phyloP scores from a whole-genome alignment of 495 filamentous ascomycete species.

The Aspergillus haitiensis region DNA sequence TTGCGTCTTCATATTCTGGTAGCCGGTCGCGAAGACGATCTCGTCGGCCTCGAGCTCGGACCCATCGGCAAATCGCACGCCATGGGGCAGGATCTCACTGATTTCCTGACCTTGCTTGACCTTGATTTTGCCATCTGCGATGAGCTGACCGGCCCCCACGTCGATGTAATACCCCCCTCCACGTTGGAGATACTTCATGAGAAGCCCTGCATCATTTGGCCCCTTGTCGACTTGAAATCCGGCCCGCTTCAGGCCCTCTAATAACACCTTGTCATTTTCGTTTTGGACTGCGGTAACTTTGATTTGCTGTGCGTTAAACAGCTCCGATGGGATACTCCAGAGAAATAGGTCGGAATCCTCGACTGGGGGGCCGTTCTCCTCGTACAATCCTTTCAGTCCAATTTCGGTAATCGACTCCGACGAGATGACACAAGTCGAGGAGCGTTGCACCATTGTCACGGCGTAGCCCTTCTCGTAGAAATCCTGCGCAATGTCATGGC shows the following conservation, averaged over 20 bases:
- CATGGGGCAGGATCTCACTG: conserved; percentile 56
- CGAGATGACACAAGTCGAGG: conserved; percentile 68
- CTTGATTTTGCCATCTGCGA: conserved; percentile 73
- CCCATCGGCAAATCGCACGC: conserved; percentile 66
- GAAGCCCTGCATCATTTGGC: conserved; percentile 62
- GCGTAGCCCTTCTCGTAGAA: conserved; percentile 77
- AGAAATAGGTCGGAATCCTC: conserved; percentile 66
- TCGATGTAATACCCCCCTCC: conserved; percentile 84
- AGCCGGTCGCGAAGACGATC: conserved; percentile 82
- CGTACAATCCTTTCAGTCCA: conserved; percentile 58
- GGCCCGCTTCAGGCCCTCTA: conserved; percentile 61
- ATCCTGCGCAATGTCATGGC: conserved; percentile 81
- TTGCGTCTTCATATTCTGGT: conserved; percentile 71
- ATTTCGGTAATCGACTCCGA: conserved; percentile 55
- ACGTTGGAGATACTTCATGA: conserved; percentile 72
- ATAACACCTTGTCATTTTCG: conserved; percentile 47
- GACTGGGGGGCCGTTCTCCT: conserved; percentile 52
- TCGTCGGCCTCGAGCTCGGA: conserved; percentile 70
- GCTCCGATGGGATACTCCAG: conserved; percentile 53
- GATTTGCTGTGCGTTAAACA: conserved; percentile 59
- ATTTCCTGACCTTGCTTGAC: conserved; percentile 73
- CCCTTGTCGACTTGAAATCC: conserved; percentile 73
- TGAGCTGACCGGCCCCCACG: conserved; percentile 66
- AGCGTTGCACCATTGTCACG: conserved; percentile 84
- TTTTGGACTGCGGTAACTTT: conserved; percentile 51